Conservation (phyloP, 257 asterid species). For the Thymus mandschuricus region DNA sequence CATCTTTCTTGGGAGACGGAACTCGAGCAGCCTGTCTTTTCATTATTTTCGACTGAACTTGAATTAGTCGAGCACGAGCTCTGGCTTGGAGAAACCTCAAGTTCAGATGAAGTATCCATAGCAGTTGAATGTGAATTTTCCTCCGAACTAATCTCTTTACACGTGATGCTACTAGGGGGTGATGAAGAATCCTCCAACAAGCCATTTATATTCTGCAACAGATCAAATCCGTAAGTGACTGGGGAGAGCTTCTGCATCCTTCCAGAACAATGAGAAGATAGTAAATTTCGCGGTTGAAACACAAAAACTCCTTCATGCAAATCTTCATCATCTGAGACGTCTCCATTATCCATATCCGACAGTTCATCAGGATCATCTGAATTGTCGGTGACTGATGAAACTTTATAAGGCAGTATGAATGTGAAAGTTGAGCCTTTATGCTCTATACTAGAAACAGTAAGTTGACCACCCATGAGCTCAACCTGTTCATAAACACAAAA, state of each 20-base stretch:
- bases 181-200: constrained; percentile 47
- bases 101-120: constrained; percentile 44
- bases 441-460: constrained; percentile 72
- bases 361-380: constrained; percentile 80
- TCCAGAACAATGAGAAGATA: constrained; percentile 61
- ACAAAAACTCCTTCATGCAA: constrained; percentile 57
- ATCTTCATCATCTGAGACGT: constrained; percentile 59
- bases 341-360: constrained; percentile 57
- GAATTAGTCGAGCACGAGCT: constrained; percentile 28
- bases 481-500: constrained; percentile 52
- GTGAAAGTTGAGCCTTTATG: constrained; percentile 81
- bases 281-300: constrained; percentile 71
- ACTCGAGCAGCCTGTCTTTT: constrained; percentile 25
- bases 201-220: constrained; percentile 27
- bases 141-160: constrained; percentile 49
- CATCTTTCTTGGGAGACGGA: constrained; percentile 31
- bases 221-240: constrained; percentile 38
- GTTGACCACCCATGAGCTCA: constrained; percentile 95
- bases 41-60: constrained; percentile 28
- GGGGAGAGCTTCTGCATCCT: constrained; percentile 57
- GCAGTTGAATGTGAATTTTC: constrained; percentile 53
- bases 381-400: constrained; percentile 54
- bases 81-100: constrained; percentile 34
- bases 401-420: constrained; percentile 72
- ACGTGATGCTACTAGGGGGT: constrained; percentile 44